Conservation (phyloP, 495 filamentous ascomycete species). For the Daldinia grandis region DNA sequence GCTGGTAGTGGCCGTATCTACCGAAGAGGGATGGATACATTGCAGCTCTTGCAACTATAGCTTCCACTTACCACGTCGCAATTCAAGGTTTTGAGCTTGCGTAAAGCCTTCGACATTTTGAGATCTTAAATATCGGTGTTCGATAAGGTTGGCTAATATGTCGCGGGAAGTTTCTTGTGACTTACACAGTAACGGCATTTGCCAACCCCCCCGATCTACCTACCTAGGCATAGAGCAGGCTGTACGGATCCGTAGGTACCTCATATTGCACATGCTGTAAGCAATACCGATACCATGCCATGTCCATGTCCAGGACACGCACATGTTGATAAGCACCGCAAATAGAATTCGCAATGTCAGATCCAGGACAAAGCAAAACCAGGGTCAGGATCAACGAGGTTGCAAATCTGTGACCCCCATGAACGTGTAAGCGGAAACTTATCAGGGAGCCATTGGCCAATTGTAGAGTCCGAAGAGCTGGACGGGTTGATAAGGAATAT, state of each 20-base stretch:
- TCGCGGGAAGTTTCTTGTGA: neutral
- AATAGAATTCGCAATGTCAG: constrained; percentile 39
- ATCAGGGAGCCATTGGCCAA: constrained; percentile 35
- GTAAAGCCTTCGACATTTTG: neutral
- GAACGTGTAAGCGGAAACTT: constrained; percentile 38
- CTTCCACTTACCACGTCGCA: neutral
- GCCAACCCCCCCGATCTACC: neutral
- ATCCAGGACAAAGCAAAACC: constrained; percentile 34
- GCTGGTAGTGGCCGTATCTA: constrained; percentile 16
- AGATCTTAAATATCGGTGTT: neutral
- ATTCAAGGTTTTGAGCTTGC: neutral
- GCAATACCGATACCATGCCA: neutral
- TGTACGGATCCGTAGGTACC: too few species aligned
- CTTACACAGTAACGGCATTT: neutral
- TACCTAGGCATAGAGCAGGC: neutral
- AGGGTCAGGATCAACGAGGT: constrained; percentile 18
- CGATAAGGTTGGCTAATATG: neutral
- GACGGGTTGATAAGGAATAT: constrained; percentile 22
- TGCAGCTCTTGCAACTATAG: neutral
- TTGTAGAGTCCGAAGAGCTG: neutral
- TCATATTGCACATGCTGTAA: neutral
- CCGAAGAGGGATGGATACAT: constrained; percentile 13
- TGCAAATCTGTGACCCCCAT: constrained; percentile 39
- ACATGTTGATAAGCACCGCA: constrained; percentile 26
- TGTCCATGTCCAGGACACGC: neutral